phyloP scores from a whole-genome alignment of 1,139 yeast species.

The Scheffersomyces insectosa region DNA sequence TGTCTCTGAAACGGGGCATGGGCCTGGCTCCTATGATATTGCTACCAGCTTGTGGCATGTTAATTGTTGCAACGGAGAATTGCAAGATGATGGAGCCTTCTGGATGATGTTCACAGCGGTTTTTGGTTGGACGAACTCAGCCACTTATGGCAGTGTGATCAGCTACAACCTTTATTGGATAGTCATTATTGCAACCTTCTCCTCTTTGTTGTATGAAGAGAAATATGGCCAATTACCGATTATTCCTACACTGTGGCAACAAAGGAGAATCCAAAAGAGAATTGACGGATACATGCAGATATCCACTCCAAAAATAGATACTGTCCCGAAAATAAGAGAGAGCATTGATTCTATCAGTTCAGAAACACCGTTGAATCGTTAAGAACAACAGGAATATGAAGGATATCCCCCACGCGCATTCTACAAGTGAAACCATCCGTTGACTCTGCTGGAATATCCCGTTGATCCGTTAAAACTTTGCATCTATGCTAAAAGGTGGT shows the following conservation, averaged over 20 bases:
- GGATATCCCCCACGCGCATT: neutral
- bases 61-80: conserved; percentile 42
- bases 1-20: conserved; percentile 50
- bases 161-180: conserved; percentile 80
- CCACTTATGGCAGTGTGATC: conserved; percentile 88
- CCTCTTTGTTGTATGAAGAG: conserved; percentile 52
- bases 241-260: conserved; percentile 62
- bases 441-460: neutral
- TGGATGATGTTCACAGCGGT: conserved; percentile 54
- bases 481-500: neutral
- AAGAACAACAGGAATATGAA: neutral
- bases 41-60: conserved; percentile 46
- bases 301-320: conserved; percentile 9
- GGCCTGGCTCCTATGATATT: conserved; percentile 49
- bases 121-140: conserved; percentile 94
- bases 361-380: conserved; percentile 22
- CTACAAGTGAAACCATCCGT: neutral
- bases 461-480: neutral
- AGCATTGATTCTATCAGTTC: conserved; percentile 31
- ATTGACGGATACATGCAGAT: conserved; percentile 7
- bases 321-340: conserved; percentile 12
- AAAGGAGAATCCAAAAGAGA: conserved; percentile 54
- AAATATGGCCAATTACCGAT: conserved; percentile 59
- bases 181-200: conserved; percentile 41
- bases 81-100: conserved; percentile 42